Conservation (phyloP, 2,329 filamentous ascomycete species). For the Fusarium sp. region DNA sequence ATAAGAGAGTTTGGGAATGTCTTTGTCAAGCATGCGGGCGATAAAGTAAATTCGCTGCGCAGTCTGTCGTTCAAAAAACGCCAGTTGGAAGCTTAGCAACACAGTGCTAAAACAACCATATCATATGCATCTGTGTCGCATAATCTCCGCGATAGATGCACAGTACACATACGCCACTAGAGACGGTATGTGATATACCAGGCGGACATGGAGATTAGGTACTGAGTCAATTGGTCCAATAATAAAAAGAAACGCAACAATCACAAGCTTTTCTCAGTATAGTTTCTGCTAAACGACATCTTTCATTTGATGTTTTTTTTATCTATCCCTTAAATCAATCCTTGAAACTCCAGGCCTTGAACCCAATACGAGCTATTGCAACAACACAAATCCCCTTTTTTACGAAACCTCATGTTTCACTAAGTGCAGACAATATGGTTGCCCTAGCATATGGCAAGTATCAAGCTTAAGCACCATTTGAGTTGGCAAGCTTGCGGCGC, state of each 20-base stretch:
- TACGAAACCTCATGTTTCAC: slow-evolving; percentile 6
- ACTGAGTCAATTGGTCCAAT: not conserved
- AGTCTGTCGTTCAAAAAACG: slow-evolving; percentile 38
- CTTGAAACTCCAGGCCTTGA: slow-evolving; percentile 43
- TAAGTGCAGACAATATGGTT: not conserved
- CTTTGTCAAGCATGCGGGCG: slow-evolving; percentile 11
- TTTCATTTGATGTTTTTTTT: slow-evolving; percentile 33
- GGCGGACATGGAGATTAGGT: slow-evolving; percentile 9
- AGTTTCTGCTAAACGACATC: not conserved
- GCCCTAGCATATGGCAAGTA: not conserved
- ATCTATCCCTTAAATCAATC: slow-evolving; percentile 42
- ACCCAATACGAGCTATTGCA: slow-evolving; percentile 31
- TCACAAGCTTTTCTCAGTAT: not conserved
- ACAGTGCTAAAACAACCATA: slow-evolving; percentile 36
- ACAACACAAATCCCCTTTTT: slow-evolving; percentile 22
- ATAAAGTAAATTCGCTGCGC: slow-evolving; percentile 25
- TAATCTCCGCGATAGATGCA: not conserved
- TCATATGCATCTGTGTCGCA: not conserved
- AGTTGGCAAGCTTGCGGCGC: slow-evolving; percentile 50
- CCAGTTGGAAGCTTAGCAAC: slow-evolving; percentile 40
- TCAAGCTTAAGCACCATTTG: slow-evolving; percentile 36
- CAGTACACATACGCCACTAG: slow-evolving; percentile 23
- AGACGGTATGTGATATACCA: slow-evolving; percentile 35
- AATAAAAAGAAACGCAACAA: not conserved
- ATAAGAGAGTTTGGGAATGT: slow-evolving; percentile 1